Conservation (phyloP, 148 eudicot species). For the Pouteria glomerata region DNA sequence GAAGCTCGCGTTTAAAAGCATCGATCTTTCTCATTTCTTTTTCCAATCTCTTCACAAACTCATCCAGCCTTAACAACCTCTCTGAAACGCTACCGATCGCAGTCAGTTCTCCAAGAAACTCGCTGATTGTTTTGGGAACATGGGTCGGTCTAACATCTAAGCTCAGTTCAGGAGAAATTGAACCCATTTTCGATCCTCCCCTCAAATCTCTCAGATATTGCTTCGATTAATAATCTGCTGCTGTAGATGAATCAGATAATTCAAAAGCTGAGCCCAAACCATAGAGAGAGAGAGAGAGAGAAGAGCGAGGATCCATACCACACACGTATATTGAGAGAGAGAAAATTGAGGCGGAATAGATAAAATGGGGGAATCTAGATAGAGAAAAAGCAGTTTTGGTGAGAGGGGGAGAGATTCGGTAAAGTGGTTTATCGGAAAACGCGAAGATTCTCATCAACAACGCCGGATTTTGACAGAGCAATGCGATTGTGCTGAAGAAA, state of each 20-base stretch:
- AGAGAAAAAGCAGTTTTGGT: constrained; percentile 6
- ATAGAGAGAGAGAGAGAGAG: constrained; percentile 3
- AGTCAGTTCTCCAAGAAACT: constrained; percentile 31
- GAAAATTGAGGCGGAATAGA: background rate
- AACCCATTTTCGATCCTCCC: constrained; percentile 29
- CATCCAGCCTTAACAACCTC: constrained; percentile 37
- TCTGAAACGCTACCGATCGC: constrained; percentile 29
- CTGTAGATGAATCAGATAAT: too few species aligned
- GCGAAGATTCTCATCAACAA: constrained; percentile 55
- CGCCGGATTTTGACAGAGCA: constrained; percentile 47
- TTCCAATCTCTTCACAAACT: constrained; percentile 40
- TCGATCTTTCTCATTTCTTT: constrained; percentile 59
- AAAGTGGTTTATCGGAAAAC: constrained; percentile 11
- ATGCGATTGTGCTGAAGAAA: background rate
- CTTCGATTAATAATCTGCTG: background rate
- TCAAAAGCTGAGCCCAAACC: background rate
- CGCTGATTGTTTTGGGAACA: constrained; percentile 30
- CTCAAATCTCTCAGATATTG: background rate
- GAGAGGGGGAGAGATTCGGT: background rate
- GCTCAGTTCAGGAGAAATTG: constrained; percentile 42
- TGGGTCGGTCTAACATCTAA: constrained; percentile 38
- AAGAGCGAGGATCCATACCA: constrained; percentile 13
- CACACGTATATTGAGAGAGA: background rate
- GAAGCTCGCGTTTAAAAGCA: constrained; percentile 66
- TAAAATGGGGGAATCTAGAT: background rate